phyloP scores from a whole-genome alignment of 345 rosid species.

The Dipteronia sinensis region DNA sequence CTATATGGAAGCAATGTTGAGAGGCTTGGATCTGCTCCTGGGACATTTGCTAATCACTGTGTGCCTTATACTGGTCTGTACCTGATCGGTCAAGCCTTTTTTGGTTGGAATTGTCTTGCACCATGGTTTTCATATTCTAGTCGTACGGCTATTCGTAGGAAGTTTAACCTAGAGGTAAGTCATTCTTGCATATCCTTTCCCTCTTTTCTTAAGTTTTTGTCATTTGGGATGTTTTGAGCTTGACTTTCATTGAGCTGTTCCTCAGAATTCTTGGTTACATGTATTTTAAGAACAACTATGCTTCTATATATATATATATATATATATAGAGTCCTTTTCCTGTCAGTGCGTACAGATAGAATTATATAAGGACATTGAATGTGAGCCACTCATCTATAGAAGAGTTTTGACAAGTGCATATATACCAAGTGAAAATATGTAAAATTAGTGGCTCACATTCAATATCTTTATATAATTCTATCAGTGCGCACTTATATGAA shows the following conservation, averaged over 20 bases:
- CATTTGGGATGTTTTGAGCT: neutral
- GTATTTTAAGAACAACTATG: neutral
- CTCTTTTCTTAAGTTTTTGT: neutral
- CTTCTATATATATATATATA: too few relatives aligned
- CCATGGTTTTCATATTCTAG: constrained; percentile 81
- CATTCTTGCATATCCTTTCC: constrained; percentile 6
- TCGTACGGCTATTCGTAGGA: constrained; percentile 77
- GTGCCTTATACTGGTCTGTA: constrained; percentile 71
- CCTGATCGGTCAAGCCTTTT: constrained; percentile 62
- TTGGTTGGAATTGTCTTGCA: constrained; percentile 81
- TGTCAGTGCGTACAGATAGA: too few relatives aligned
- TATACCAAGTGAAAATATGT: too few relatives aligned
- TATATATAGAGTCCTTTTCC: too few relatives aligned
- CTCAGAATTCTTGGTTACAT: neutral
- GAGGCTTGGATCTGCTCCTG: constrained; percentile 77
- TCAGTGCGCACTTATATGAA: too few relatives aligned
- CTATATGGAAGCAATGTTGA: constrained; percentile 87
- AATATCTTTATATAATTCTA: too few relatives aligned
- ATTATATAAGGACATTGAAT: too few relatives aligned
- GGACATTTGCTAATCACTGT: constrained; percentile 82
- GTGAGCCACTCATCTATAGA: too few relatives aligned
- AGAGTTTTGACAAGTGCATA: too few relatives aligned
- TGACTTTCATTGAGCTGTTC: neutral
- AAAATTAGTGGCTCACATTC: too few relatives aligned
- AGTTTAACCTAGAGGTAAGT: constrained; percentile 91